Conservation (phyloP, 495 filamentous ascomycete genomes). For the Podospora fimiseda region DNA sequence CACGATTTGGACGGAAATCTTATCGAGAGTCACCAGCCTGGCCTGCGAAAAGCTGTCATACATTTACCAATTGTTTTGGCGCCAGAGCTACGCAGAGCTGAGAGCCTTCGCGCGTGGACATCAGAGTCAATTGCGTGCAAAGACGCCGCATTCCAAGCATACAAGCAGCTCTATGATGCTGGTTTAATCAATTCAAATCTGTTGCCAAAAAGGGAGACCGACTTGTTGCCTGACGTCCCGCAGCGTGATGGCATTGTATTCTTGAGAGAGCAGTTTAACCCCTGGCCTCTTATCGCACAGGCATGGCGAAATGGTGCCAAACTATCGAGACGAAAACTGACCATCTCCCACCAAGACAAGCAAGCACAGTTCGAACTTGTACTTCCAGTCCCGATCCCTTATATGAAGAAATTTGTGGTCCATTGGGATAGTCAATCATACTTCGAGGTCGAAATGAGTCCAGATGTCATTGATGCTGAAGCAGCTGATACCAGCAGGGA, state of each 20-base stretch:
- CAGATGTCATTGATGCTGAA: constrained; percentile 16
- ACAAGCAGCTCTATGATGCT: constrained; percentile 59
- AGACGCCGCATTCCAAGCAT: constrained; percentile 82
- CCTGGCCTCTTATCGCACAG: constrained; percentile 57
- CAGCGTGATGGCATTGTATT: constrained; percentile 41
- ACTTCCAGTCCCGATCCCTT: constrained; percentile 39
- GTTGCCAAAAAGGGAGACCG: constrained; percentile 49
- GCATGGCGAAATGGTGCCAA: constrained; percentile 38
- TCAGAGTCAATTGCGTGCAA: constrained; percentile 71
- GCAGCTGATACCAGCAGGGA: too few species aligned
- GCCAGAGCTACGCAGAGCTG: constrained; percentile 49
- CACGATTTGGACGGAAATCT: constrained; percentile 12
- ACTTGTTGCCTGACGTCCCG: constrained; percentile 35
- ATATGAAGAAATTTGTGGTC: constrained; percentile 38
- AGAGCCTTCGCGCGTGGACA: constrained; percentile 52
- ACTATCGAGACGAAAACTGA: constrained; percentile 27
- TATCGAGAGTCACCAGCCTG: constrained; percentile 1
- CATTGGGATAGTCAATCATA: constrained; percentile 44
- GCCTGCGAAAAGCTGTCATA: constrained; percentile 50
- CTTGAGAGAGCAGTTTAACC: constrained; percentile 54
- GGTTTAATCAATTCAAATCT: constrained; percentile 75
- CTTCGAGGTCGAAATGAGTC: constrained; percentile 34
- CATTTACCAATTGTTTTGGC: constrained; percentile 67
- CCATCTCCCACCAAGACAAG: constrained; percentile 25
- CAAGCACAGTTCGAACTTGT: constrained; percentile 39